Base-by-base conservation (phyloP, 2,329 filamentous ascomycete genomes). In the Nemania sp. region DNA sequence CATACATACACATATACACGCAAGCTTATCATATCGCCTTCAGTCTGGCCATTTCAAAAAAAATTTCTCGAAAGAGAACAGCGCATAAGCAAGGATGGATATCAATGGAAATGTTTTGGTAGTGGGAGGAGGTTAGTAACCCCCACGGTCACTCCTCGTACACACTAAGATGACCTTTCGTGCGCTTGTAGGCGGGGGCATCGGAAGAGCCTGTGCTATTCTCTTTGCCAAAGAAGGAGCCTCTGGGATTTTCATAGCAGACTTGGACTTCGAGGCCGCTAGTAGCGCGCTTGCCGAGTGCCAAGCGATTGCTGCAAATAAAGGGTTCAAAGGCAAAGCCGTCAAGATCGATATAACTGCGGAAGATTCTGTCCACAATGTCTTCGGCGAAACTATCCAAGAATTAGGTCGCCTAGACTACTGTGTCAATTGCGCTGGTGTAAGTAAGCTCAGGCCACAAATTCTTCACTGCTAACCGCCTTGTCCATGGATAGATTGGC, bases 341-440 rank as follows among this genome's bases (percentile, higher is more conserved):
- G 2, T 62, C 24, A 3, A 45, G 15, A 22, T 62, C 22, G 59
- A 62, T 18, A 35, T 62, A 2, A 62, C 59, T 3, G 6, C 0
- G 5, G 29, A 53, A 53, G 27, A 41, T 11, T 53, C 47, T 5
- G 59, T 62, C 5, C 27, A n/a, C 4, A 15, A 18, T 15, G 15
- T 43, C 27, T 35, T 62, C n/a, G 10, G 15, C 2, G 15, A 43
- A 3, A 26, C 18, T 3, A 10, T 20, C 13, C 1, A 47, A n/a
- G 26, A 2, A 2, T 54, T 62, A 1, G 59, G 51, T 7, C 59
- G 56, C 35, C 15, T 57, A 3, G 73, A 73, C 27, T 74, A 73
- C 22, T 72, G 68, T 27, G 29, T 59, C 11, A 59, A 60, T 41
- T 53, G 18, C 20, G 62, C 47, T 5, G 62, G 62, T 13, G 62